Evolutionary conservation across 2,329 filamentous ascomycete species (phyloP).

Genomic region (Sarocladium brachiariae): DNA sequence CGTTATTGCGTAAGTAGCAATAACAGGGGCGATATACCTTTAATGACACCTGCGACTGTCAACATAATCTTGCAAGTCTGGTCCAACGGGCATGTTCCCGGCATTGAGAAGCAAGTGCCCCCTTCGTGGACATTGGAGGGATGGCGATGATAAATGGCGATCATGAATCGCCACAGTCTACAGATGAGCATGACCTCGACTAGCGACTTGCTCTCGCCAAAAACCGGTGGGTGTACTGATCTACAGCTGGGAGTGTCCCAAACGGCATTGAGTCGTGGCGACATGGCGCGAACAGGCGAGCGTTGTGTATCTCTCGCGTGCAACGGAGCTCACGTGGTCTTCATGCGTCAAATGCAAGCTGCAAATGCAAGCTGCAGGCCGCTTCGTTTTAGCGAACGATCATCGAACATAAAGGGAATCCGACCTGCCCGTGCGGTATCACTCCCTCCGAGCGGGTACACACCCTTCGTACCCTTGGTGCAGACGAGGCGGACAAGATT

Average conservation of each 20-base stretch:
- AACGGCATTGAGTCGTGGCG: neutral
- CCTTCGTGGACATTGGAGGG: too few species aligned
- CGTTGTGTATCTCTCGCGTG: neutral
- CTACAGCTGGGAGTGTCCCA: neutral
- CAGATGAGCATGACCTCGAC: too few species aligned
- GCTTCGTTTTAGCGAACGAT: slow-evolving; percentile 1
- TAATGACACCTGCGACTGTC: too few species aligned
- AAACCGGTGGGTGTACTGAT: neutral
- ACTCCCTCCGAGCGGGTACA: neutral
- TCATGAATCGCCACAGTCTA: neutral
- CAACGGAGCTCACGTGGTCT: slow-evolving; percentile 2
- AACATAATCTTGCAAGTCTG: too few species aligned
- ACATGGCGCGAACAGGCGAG: neutral
- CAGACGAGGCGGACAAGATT: slow-evolving; percentile 6
- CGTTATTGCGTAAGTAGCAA: too few species aligned
- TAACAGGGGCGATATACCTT: too few species aligned
- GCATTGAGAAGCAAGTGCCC: too few species aligned
- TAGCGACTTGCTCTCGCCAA: too few species aligned
- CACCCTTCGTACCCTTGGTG: neutral
- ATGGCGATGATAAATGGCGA: too few species aligned
- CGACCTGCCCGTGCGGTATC: neutral
- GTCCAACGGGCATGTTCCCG: slow-evolving; percentile 1
- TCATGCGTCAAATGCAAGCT: neutral
- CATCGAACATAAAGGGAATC: neutral
- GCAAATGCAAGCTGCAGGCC: neutral